Percentiles rank a stretch among this genome's conserved stretches.
Conservation (phyloP, 2,329 filamentous ascomycete genomes). For the Ophiocordyceps unilateralis region DNA sequence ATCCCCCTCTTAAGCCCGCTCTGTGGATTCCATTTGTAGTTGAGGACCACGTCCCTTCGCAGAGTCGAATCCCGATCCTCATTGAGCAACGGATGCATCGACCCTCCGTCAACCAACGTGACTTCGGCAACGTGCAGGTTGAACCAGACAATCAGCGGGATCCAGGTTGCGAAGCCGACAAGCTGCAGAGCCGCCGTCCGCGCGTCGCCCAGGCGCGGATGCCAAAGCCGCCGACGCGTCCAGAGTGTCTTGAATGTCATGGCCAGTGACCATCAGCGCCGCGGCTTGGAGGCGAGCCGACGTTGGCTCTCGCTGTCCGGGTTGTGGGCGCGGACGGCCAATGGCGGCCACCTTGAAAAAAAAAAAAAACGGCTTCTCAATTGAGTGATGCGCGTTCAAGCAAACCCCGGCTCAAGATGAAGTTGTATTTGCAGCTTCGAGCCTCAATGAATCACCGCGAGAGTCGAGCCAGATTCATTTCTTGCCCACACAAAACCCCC, state of each 20-base stretch:
- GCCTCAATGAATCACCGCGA: too few species aligned
- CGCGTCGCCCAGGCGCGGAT: not conserved
- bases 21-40: constrained; percentile 40
- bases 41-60: constrained; percentile 37
- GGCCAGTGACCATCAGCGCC: not conserved
- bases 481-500: too few species aligned
- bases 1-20: constrained; percentile 49
- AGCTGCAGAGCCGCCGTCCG: constrained; percentile 25
- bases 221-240: constrained; percentile 1
- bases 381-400: too few species aligned
- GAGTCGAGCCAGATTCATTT: too few species aligned
- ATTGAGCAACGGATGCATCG: constrained; percentile 68
- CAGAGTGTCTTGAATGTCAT: not conserved
- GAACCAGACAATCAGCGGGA: constrained; percentile 44
- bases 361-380: too few species aligned
- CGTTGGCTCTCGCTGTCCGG: not conserved
- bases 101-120: constrained; percentile 39
- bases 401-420: too few species aligned
- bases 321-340: not conserved
- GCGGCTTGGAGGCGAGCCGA: not conserved
- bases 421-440: too few species aligned
- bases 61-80: constrained; percentile 40
- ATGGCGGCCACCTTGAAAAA: too few species aligned
- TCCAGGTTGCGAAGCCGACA: constrained; percentile 39
- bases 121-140: constrained; percentile 43